Base-by-base conservation (phyloP, 2,329 filamentous ascomycete genomes). In the Parastagonospora avenae region DNA sequence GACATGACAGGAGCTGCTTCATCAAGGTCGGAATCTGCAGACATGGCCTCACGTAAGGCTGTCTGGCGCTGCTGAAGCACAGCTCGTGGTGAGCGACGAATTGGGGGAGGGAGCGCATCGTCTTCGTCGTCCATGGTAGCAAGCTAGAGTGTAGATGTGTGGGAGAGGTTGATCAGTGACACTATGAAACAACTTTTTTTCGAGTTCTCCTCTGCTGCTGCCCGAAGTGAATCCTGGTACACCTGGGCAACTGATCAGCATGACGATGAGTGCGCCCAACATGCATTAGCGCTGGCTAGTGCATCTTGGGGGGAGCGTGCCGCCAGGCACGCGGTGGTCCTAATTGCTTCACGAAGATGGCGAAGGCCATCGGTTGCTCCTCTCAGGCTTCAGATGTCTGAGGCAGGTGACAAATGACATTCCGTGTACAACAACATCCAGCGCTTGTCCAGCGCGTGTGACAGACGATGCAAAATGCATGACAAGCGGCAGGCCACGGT, bases 1-100 rank as follows among this genome's bases (percentile, higher is more conserved):
- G 59, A 45, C 47, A 60, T 60, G 15, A 59, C 54, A 24, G 61
- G 61, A 35, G 43, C 47, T 31, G 64, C 55, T 27, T 62, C 56
- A 29, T 67, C 59, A 33, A 32, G 46, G 31, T 57, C 51, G 4
- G 56, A 44, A 32, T 63, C 53, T 4, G n/a, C 11, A 3, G 10
- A 10, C 28, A 11, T n/a, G 35, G 30, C 42, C 4, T 55, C 51
- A 28, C 56, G 48, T 32, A 51, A 48, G 15, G 42, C 39, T 37
- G 50, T 48, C 8, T 54, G 50, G 11, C 51, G 54, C 19, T 24
- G 19, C 19, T 64, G 56, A 14, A 64, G 49, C 16, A 50, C 40
- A 40, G 60, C 60, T 50, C 57, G 48, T 12, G 59, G 57, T 4
- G 61, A 64, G 33, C 57, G 63, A 24, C 59, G 62, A 35, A 64